Percentiles rank a stretch among this genome's conserved stretches.
phyloP scores from a whole-genome alignment of 352 stramenopile species.

The Pythium volutum region DNA sequence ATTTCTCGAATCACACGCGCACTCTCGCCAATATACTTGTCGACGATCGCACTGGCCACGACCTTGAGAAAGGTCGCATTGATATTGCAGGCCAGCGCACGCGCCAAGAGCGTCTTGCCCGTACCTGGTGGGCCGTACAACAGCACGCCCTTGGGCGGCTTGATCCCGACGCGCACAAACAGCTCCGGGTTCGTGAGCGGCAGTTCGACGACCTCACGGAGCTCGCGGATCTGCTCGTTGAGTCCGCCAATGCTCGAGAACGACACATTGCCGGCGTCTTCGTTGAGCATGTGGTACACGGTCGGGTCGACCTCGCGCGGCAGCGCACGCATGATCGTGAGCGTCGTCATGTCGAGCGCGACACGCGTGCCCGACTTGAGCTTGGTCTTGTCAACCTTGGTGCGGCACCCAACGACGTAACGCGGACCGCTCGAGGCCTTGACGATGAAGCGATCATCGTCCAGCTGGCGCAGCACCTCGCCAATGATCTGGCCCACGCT shows the following conservation, averaged over 20 bases:
- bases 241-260: constrained; percentile 98
- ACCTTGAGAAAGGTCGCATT: constrained; percentile 99
- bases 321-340: constrained; percentile 99
- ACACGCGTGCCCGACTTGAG: constrained; percentile 97
- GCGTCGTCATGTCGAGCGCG: constrained; percentile 99
- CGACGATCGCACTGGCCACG: constrained; percentile 98
- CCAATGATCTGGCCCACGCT: constrained; percentile 99
- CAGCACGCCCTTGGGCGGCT: constrained; percentile 97
- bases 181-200: constrained; percentile 99
- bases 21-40: constrained; percentile 99
- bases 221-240: constrained; percentile 98
- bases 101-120: constrained; percentile 98
- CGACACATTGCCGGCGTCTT: constrained; percentile 95
- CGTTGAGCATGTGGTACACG: constrained; percentile 99
- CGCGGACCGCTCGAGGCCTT: constrained; percentile 97
- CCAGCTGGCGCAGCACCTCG: constrained; percentile 97
- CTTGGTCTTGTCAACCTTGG: constrained; percentile 93
- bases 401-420: constrained; percentile 97
- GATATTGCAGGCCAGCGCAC: constrained; percentile 98
- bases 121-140: constrained; percentile 98
- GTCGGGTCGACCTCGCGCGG: constrained; percentile 98
- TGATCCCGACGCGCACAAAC: constrained; percentile 98
- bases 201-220: constrained; percentile 97
- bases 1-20: constrained; percentile 99
- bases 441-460: constrained; percentile 99